These are phyloP conservation scores for Adansonia rubrostipa DNA, from an alignment of 441 rosid genomes.

Conservation along the genomic window DNA sequence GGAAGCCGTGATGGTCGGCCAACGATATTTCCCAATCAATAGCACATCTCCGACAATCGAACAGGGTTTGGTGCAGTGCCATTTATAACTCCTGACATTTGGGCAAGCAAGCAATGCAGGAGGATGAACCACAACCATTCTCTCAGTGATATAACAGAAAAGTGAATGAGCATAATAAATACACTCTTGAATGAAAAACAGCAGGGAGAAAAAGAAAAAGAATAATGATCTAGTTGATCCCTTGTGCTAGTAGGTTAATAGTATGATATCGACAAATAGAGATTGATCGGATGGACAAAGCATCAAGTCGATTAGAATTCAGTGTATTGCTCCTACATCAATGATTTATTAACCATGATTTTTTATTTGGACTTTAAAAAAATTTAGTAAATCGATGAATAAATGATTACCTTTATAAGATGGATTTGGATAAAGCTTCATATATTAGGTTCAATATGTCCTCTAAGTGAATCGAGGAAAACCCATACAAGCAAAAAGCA, in stretches of 20 bases:
- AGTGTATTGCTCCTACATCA: not conserved
- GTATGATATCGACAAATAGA: not conserved
- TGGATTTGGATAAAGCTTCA: slow-evolving; percentile 75
- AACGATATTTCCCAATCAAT: slow-evolving; percentile 71
- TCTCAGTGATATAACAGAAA: not conserved
- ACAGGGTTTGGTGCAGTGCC: slow-evolving; percentile 97
- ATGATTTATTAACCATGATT: not conserved
- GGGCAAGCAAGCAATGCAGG: not conserved
- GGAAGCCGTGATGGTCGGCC: slow-evolving; percentile 98
- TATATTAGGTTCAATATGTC: slow-evolving; percentile 81
- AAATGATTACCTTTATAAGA: slow-evolving; percentile 69
- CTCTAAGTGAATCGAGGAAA: slow-evolving; percentile 97
- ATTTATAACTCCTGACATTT: slow-evolving; percentile 76
- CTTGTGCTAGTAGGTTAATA: not conserved
- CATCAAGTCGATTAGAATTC: not conserved
- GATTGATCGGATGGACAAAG: not conserved
- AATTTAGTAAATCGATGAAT: not conserved
- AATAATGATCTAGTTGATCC: not conserved
- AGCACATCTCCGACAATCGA: slow-evolving; percentile 83
- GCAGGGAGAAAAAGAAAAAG: not conserved
- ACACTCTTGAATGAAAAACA: not conserved
- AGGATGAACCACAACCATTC: not conserved
- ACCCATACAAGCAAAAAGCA: slow-evolving; percentile 49
- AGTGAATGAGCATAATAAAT: not conserved
- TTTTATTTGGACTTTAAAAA: not conserved